Evolutionary conservation across 1,284 basidiomycete genomes (phyloP).

Genomic region (Pseudozyma thailandica): DNA sequence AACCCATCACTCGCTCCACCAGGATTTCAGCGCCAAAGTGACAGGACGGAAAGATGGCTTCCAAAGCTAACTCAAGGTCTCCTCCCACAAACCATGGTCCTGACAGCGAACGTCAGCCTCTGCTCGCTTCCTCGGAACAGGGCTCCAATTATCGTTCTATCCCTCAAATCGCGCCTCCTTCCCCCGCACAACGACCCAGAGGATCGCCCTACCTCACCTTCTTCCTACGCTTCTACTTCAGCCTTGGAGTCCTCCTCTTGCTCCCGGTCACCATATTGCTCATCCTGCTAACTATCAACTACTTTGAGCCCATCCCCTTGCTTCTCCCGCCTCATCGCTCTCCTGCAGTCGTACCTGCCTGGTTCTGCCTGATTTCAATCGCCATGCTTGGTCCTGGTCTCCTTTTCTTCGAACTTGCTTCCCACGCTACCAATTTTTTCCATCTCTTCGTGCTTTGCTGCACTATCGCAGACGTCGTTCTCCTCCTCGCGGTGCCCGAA

Average conservation of each 20-base stretch:
- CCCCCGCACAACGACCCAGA: constrained; percentile 10
- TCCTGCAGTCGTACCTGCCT: constrained; percentile 46
- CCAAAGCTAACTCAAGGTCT: constrained; percentile 7
- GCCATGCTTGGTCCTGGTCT: constrained; percentile 46
- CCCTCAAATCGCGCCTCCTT: constrained; percentile 9
- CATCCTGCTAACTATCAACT: constrained; percentile 46
- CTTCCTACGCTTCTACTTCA: constrained; percentile 41
- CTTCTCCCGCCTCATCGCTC: constrained; percentile 49
- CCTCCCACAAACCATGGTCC: constrained; percentile 11
- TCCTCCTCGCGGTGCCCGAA: constrained; percentile 36
- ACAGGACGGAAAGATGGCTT: no score
- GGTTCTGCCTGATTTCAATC: constrained; percentile 45
- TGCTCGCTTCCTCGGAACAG: constrained; percentile 15
- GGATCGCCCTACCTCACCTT: constrained; percentile 40
- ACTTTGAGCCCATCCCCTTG: constrained; percentile 45
- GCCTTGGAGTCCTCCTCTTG: constrained; percentile 36
- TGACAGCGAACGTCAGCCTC: constrained; percentile 36
- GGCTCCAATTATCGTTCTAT: constrained; percentile 27
- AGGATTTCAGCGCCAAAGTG: no score
- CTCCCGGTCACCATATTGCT: constrained; percentile 33
- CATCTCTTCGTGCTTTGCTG: constrained; percentile 42
- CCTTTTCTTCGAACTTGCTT: constrained; percentile 55
- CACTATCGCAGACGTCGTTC: constrained; percentile 27
- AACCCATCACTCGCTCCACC: no score
- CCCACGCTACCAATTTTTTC: constrained; percentile 44